These are phyloP conservation scores for Rhodotorula sp. DNA, from an alignment of 1,284 basidiomycete species.

Conservation along the genomic window DNA sequence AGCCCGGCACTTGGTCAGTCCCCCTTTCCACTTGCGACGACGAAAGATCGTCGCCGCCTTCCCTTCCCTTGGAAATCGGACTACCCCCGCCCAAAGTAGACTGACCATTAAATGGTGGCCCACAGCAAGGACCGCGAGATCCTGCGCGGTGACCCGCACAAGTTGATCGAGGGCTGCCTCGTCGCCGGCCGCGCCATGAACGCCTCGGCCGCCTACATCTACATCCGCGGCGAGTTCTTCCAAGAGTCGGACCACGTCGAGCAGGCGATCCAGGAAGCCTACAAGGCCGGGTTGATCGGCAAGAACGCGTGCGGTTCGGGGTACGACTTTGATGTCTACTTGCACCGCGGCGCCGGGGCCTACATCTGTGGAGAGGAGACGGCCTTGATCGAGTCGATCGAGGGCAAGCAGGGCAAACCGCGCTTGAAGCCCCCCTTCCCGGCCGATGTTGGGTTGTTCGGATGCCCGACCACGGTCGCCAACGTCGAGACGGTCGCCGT, in stretches of 20 bases:
- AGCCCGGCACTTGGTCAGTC: conserved; percentile 82
- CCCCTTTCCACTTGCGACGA: background rate
- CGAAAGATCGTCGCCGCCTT: background rate
- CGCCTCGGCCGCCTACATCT: conserved; percentile 96
- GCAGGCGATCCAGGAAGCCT: conserved; percentile 92
- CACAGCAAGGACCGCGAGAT: conserved; percentile 89
- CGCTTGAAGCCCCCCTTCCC: conserved; percentile 99
- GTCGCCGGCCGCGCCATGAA: conserved; percentile 98
- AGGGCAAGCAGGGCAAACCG: conserved; percentile 97
- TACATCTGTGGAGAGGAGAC: conserved; percentile 99
- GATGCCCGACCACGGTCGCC: conserved; percentile 94
- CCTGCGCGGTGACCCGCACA: conserved; percentile 95
- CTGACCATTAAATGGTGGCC: background rate
- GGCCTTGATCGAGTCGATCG: conserved; percentile 91
- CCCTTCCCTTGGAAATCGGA: background rate
- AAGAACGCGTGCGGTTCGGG: conserved; percentile 90
- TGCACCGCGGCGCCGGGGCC: conserved; percentile 95
- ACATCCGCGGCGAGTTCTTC: conserved; percentile 97
- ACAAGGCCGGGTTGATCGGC: conserved; percentile 86
- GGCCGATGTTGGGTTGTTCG: conserved; percentile 94
- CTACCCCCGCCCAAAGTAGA: background rate
- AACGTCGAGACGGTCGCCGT: conserved; percentile 99
- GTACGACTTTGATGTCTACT: conserved; percentile 92
- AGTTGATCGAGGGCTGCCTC: conserved; percentile 95
- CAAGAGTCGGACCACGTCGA: conserved; percentile 92